Base-by-base conservation (phyloP, 2,329 filamentous ascomycete species). In the Cladosporium sphaerospermum region DNA sequence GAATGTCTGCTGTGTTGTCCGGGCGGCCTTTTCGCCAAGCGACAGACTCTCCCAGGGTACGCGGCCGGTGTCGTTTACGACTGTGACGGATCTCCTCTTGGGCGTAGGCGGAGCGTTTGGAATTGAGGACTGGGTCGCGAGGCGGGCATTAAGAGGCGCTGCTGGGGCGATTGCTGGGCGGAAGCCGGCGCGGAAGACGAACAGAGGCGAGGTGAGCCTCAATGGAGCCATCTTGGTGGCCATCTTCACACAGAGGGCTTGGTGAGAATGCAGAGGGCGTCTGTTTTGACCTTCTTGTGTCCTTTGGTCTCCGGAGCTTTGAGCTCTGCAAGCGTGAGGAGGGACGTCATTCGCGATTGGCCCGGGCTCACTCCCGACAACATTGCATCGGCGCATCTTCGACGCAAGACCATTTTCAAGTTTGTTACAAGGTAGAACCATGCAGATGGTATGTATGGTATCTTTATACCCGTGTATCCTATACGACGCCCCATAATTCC, bases 1-100 rank as follows among this genome's bases (percentile, higher is more conserved):
- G 75, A 95, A 86, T 13, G 85, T 87, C 70, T 96, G 92, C 70
- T 96, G 91, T 0, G 89, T 92, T 8, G 89, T 88, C 37, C 92
- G 81, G 19, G 86, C 86, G 2, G 84, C 83, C 70, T 96, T 96
- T 68, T 96, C 92, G 45, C 75, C 75, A 0, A 73, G 75, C 1
- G 85, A 89, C 2, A 97, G 79, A 52, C 93, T 78, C 3, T 75
- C 78, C 92, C 92, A 97, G 3, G 83, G 82, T 1, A 96, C 83
- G 58, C 80, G 78, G 7, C 92, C 92, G 64, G 89, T 86, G 62
- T 96, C 92, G 62, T 89, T 93, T 64, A 91, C 84, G 0, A 92
- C 81, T 0, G 90, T 96, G 23, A 96, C 83, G 37, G 83, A 78
- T 64, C 80, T 84, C 51, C 88, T 79, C 58, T 78, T 80, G 23